Conservation (phyloP, 108 stramenopile genomes). For the Pinguiococcus pyrenoidosus region DNA sequence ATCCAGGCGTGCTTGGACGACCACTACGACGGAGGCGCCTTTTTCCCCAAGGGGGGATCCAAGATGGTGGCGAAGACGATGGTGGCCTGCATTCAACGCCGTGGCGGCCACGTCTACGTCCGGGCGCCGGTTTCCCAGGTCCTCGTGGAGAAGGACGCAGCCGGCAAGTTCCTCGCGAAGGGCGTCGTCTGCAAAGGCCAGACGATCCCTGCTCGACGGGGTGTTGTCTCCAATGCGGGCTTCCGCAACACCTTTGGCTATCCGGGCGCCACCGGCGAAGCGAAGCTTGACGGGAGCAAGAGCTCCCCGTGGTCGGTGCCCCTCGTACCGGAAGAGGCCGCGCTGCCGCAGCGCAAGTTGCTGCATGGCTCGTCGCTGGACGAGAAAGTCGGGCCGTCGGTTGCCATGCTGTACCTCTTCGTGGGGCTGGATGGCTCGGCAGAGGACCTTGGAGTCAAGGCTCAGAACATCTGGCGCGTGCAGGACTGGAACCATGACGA, state of each 20-base stretch:
- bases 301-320: too few relatives aligned
- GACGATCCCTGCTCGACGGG: too few relatives aligned
- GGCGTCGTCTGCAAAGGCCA: too few relatives aligned
- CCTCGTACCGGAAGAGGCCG: too few relatives aligned
- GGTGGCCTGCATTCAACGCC: conserved; percentile 1
- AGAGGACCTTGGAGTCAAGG: not conserved
- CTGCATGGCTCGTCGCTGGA: too few relatives aligned
- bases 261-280: too few relatives aligned
- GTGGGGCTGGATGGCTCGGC: conserved; percentile 5
- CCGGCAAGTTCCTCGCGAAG: not conserved
- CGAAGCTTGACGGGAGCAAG: too few relatives aligned
- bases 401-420: conserved; percentile 1
- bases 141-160: not conserved
- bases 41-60: conserved; percentile 5
- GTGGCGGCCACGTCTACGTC: conserved; percentile 5
- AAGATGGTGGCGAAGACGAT: not conserved
- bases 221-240: too few relatives aligned
- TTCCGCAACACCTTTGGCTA: too few relatives aligned
- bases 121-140: not conserved
- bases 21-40: conserved; percentile 4
- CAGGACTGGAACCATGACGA: too few relatives aligned
- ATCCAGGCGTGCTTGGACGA: conserved; percentile 4
- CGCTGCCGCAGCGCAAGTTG: too few relatives aligned
- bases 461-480: conserved; percentile 1
- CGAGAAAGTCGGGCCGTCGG: too few relatives aligned